These are phyloP conservation scores for Candida gorgasii DNA, from an alignment of 805 yeast genomes.

Conservation along the genomic window DNA sequence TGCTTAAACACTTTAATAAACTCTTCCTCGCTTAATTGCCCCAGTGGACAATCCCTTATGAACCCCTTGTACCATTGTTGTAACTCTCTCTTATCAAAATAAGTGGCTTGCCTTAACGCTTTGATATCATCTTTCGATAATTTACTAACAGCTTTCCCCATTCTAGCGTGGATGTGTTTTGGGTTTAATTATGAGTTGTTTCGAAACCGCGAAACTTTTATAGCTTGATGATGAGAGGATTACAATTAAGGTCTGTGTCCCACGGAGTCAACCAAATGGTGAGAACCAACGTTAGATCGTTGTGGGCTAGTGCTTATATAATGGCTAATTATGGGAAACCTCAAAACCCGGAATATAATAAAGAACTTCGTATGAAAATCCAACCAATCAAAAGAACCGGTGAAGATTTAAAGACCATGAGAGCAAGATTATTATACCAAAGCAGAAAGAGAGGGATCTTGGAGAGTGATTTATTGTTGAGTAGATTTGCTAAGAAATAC, in stretches of 20 bases:
- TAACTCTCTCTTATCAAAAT: slow-evolving; percentile 88
- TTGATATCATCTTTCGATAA: slow-evolving; percentile 87
- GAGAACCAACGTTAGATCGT: background rate
- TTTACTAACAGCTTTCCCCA: slow-evolving; percentile 96
- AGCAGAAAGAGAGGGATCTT: slow-evolving; percentile 93
- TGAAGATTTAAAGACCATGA: slow-evolving; percentile 70
- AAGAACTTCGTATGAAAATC: slow-evolving; percentile 50
- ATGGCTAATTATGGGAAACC: slow-evolving; percentile 41
- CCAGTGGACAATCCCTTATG: slow-evolving; percentile 88
- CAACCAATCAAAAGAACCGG: slow-evolving; percentile 76
- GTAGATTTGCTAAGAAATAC: slow-evolving; percentile 81
- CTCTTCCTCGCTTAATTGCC: slow-evolving; percentile 83
- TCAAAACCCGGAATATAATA: slow-evolving; percentile 36
- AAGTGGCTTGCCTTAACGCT: slow-evolving; percentile 79
- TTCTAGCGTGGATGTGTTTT: slow-evolving; percentile 24
- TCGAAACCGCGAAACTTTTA: background rate
- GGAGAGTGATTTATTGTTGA: slow-evolving; percentile 84
- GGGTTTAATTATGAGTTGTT: background rate
- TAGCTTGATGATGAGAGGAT: background rate
- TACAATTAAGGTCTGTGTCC: background rate
- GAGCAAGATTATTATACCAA: slow-evolving; percentile 89
- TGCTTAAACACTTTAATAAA: slow-evolving; percentile 91
- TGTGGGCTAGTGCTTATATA: background rate
- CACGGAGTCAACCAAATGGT: too few species aligned
- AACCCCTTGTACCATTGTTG: slow-evolving; percentile 99